Percentiles rank a stretch among this genome's conserved stretches.
These are phyloP conservation scores for Didymella segeticola DNA, from an alignment of 2,329 filamentous ascomycete genomes.

Conservation along the genomic window DNA sequence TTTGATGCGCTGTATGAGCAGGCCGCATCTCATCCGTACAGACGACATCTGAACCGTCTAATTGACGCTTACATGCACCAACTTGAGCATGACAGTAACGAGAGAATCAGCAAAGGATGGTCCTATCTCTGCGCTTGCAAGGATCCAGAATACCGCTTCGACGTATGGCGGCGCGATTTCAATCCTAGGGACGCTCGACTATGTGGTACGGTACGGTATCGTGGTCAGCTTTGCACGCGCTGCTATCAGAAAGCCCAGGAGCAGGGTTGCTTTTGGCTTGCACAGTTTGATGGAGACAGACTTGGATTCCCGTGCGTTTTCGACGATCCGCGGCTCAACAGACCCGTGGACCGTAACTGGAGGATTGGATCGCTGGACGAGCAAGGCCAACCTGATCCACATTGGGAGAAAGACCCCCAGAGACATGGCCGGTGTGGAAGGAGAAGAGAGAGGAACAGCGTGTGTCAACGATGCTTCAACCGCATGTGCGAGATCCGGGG, in stretches of 20 bases:
- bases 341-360: constrained; percentile 28
- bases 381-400: constrained; percentile 22
- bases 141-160: constrained; percentile 27
- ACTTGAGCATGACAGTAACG: constrained; percentile 26
- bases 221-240: constrained; percentile 31
- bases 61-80: constrained; percentile 29
- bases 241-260: constrained; percentile 30
- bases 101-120: constrained; percentile 32
- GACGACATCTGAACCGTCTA: constrained; percentile 17
- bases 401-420: constrained; percentile 33
- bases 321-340: constrained; percentile 23
- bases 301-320: constrained; percentile 33
- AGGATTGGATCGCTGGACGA: constrained; percentile 28
- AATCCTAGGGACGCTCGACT: constrained; percentile 28
- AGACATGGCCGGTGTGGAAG: constrained; percentile 30
- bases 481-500: constrained; percentile 34
- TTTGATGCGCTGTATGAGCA: constrained; percentile 28
- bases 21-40: constrained; percentile 21
- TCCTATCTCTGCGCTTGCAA: constrained; percentile 30
- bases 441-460: constrained; percentile 22
- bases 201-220: constrained; percentile 29
- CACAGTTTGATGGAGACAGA: constrained; percentile 30
- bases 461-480: constrained; percentile 34
- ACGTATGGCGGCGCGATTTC: constrained; percentile 29
- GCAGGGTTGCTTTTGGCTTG: constrained; percentile 28